phyloP scores from a whole-genome alignment of 2,329 filamentous ascomycete species.

The Pseudopithomyces chartarum region DNA sequence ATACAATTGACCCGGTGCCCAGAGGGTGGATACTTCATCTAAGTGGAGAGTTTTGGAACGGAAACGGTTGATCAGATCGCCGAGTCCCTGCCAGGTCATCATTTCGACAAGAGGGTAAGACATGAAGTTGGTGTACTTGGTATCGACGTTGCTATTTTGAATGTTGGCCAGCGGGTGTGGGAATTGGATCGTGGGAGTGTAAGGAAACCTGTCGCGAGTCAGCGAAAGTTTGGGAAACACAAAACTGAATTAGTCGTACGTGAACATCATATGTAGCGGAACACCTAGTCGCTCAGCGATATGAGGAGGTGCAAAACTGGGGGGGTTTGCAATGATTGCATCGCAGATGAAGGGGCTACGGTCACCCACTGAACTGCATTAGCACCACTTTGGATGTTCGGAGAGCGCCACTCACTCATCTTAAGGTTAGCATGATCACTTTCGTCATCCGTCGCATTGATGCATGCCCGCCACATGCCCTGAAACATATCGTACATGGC shows the following conservation, averaged over 20 bases:
- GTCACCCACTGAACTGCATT: slow-evolving; percentile 54
- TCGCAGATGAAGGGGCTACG: slow-evolving; percentile 80
- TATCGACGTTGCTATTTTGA: slow-evolving; percentile 72
- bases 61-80: slow-evolving; percentile 78
- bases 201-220: slow-evolving; percentile 62
- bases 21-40: slow-evolving; percentile 75
- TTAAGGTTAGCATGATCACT: slow-evolving; percentile 62
- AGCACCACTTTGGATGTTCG: slow-evolving; percentile 1
- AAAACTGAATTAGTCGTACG: slow-evolving; percentile 72
- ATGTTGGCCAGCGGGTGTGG: slow-evolving; percentile 80
- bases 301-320: slow-evolving; percentile 77
- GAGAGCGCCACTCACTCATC: slow-evolving; percentile 52
- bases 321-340: slow-evolving; percentile 79
- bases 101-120: slow-evolving; percentile 80
- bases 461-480: slow-evolving; percentile 80
- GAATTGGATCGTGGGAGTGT: slow-evolving; percentile 75
- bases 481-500: slow-evolving; percentile 83
- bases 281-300: slow-evolving; percentile 76
- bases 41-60: slow-evolving; percentile 70
- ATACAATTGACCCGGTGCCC: slow-evolving; percentile 76
- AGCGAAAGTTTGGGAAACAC: slow-evolving; percentile 51
- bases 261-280: slow-evolving; percentile 87
- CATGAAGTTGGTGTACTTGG: slow-evolving; percentile 78
- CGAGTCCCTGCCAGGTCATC: slow-evolving; percentile 69
- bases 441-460: slow-evolving; percentile 73